Evolutionary conservation across 306 rosid species (phyloP).

Genomic region (Prunus mongolica): DNA sequence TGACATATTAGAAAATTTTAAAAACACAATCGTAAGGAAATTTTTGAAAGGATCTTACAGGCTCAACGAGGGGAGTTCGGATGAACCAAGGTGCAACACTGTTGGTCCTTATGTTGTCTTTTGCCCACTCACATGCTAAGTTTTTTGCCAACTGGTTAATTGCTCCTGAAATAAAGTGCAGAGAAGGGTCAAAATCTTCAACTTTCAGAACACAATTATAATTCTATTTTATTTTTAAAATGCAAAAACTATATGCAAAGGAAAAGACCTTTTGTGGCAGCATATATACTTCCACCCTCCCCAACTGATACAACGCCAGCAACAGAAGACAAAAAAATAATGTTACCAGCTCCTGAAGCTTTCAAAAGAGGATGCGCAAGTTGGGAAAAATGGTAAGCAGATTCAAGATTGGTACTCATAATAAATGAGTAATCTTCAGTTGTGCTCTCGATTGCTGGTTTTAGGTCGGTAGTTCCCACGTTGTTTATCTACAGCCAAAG

Average conservation of each 20-base stretch:
- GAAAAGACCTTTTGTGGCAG: slow-evolving; percentile 36
- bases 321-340: slow-evolving; percentile 36
- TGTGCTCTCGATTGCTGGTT: slow-evolving; percentile 21
- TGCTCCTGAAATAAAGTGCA: slow-evolving; percentile 35
- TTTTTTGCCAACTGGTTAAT: slow-evolving; percentile 39
- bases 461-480: background rate
- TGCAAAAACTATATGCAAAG: too few relatives aligned
- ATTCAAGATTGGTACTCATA: slow-evolving; percentile 39
- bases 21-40: too few relatives aligned
- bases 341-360: slow-evolving; percentile 35
- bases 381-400: slow-evolving; percentile 34
- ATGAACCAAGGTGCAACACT: slow-evolving; percentile 51
- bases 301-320: slow-evolving; percentile 8
- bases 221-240: too few relatives aligned
- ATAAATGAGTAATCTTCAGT: slow-evolving; percentile 30
- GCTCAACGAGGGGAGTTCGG: too few relatives aligned
- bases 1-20: too few relatives aligned
- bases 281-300: slow-evolving; percentile 1
- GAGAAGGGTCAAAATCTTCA: too few relatives aligned
- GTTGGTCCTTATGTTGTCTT: slow-evolving; percentile 51
- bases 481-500: slow-evolving; percentile 38
- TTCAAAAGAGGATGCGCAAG: slow-evolving; percentile 48
- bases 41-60: too few relatives aligned
- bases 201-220: too few relatives aligned
- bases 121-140: slow-evolving; percentile 66